Evolutionary conservation across 169 alveolate genomes (phyloP).

Genomic region (Eimeria falciformis): DNA sequence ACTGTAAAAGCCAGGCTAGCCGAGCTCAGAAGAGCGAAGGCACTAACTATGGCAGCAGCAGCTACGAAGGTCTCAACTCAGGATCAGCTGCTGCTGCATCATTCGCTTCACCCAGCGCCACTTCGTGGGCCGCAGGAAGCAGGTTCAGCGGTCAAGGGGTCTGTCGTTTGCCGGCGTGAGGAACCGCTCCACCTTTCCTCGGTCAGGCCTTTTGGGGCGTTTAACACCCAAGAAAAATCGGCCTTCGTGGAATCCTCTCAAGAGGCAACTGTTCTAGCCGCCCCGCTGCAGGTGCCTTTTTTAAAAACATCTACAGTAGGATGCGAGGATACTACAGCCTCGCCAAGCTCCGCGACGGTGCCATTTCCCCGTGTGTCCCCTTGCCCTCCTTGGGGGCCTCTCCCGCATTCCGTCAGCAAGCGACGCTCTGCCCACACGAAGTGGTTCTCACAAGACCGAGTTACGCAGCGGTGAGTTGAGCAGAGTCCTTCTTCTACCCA

Average conservation of each 20-base stretch:
- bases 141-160: background rate
- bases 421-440: constrained; percentile 56
- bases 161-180: too few relatives aligned
- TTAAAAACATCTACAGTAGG: too few relatives aligned
- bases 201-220: too few relatives aligned
- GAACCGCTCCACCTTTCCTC: too few relatives aligned
- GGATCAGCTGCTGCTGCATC: constrained; percentile 13
- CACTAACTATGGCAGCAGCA: constrained; percentile 8
- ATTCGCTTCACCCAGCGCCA: constrained; percentile 5
- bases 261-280: too few relatives aligned
- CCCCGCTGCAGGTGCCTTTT: too few relatives aligned
- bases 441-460: constrained; percentile 71
- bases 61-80: background rate
- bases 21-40: constrained; percentile 19
- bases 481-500: background rate
- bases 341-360: background rate
- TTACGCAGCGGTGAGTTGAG: constrained; percentile 51
- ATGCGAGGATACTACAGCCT: too few relatives aligned
- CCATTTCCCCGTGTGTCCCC: background rate
- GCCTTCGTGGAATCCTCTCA: too few relatives aligned
- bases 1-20: constrained; percentile 13
- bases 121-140: background rate
- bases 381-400: constrained; percentile 48
- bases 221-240: too few relatives aligned
- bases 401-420: constrained; percentile 56